A percentile compares a stretch with the other conserved stretches of the same genome.
phyloP scores from a whole-genome alignment of 2,329 filamentous ascomycete genomes.

The Colletotrichum musae region DNA sequence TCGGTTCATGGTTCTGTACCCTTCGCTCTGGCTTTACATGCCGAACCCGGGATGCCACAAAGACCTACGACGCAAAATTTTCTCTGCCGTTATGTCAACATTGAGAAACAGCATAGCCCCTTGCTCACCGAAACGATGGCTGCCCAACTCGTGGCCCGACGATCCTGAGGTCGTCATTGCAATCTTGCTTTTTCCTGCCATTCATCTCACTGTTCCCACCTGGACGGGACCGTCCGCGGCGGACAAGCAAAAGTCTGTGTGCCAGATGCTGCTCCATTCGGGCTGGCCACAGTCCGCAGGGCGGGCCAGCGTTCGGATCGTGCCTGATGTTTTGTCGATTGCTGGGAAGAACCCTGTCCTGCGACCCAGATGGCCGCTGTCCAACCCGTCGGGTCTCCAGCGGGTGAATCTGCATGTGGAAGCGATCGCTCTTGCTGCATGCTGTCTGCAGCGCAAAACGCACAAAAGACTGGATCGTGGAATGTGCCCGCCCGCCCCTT shows the following conservation, averaged over 20 bases:
- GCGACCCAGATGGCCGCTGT: slow-evolving; percentile 20
- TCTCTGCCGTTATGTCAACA: not conserved
- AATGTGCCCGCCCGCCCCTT: slow-evolving; percentile 13
- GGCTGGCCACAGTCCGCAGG: slow-evolving; percentile 10
- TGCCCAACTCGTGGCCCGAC: slow-evolving; percentile 39
- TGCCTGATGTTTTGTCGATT: slow-evolving; percentile 26
- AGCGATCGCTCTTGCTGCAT: slow-evolving; percentile 28
- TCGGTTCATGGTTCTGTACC: not conserved
- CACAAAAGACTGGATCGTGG: not conserved
- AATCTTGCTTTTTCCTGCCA: slow-evolving; percentile 29
- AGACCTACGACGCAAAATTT: slow-evolving; percentile 4
- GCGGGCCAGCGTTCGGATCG: slow-evolving; percentile 32
- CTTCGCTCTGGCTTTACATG: no score
- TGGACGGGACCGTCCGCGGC: slow-evolving; percentile 27
- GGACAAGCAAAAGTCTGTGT: slow-evolving; percentile 23
- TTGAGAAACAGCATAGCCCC: slow-evolving; percentile 18
- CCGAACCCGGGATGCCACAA: slow-evolving; percentile 10
- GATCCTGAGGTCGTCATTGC: slow-evolving; percentile 10
- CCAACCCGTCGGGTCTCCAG: slow-evolving; percentile 26
- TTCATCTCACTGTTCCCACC: slow-evolving; percentile 25
- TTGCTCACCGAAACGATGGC: slow-evolving; percentile 26
- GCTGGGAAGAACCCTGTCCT: slow-evolving; percentile 28
- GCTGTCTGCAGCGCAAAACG: slow-evolving; percentile 27
- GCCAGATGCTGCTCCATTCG: slow-evolving; percentile 9
- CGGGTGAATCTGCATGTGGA: slow-evolving; percentile 11